Evolutionary conservation across 176 grass and related monocot species (phyloP).

Genomic region (Metroxylon sagu): DNA sequence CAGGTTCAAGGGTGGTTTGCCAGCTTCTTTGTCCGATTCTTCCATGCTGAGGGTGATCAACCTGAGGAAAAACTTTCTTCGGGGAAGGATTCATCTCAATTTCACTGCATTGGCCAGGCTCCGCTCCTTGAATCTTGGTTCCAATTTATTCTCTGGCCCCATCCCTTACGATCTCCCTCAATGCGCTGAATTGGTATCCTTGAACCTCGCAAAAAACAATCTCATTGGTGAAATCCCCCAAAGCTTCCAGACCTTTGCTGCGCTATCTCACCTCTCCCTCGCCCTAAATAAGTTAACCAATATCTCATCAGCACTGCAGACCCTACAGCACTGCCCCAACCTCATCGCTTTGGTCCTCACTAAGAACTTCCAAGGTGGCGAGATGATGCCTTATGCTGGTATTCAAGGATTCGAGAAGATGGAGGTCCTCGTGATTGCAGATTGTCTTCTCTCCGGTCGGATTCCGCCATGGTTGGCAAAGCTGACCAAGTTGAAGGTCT

Average conservation of each 20-base stretch:
- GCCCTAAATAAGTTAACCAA: constrained; percentile 64
- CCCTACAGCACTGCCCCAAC: constrained; percentile 65
- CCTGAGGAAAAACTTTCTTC: constrained; percentile 63
- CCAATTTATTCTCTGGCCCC: constrained; percentile 41
- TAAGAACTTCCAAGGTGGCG: constrained; percentile 58
- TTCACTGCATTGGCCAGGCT: constrained; percentile 35
- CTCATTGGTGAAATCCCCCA: constrained; percentile 52
- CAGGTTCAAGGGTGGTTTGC: constrained; percentile 38
- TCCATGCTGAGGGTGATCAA: constrained; percentile 42
- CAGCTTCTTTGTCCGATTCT: constrained; percentile 48
- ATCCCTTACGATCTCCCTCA: constrained; percentile 37
- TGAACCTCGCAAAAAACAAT: constrained; percentile 79
- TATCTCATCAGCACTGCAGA: constrained; percentile 46
- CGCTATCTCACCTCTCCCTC: constrained; percentile 56
- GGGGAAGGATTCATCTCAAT: constrained; percentile 34
- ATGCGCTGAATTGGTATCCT: constrained; percentile 44
- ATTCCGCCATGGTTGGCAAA: constrained; percentile 55
- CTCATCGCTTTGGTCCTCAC: constrained; percentile 66
- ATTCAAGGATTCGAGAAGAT: constrained; percentile 69
- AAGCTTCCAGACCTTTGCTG: constrained; percentile 52
- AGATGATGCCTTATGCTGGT: constrained; percentile 46
- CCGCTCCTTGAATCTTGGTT: constrained; percentile 57
- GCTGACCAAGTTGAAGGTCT: constrained; percentile 36
- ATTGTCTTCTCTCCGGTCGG: constrained; percentile 56
- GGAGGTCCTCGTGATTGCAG: constrained; percentile 71